A percentile compares a stretch with the other conserved stretches of the same genome.
phyloP scores from a whole-genome alignment of 805 yeast species.

The Torulaspora gathmanii region DNA sequence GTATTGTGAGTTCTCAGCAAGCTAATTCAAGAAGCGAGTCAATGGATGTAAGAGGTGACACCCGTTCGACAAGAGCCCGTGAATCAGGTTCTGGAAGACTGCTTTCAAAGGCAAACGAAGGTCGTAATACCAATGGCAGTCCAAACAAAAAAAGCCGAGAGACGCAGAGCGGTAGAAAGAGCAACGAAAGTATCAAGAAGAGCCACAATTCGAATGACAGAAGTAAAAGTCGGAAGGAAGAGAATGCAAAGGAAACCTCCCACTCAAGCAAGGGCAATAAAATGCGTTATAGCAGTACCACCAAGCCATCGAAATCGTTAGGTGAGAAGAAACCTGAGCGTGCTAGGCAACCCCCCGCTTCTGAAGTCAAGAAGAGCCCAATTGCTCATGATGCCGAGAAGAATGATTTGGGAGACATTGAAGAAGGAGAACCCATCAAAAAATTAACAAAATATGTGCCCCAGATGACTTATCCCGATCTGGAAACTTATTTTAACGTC shows the following conservation, averaged over 20 bases:
- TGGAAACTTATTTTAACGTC: conserved; percentile 51
- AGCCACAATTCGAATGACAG: background rate
- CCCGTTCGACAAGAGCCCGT: background rate
- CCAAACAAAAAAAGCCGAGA: background rate
- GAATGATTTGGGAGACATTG: conserved; percentile 13
- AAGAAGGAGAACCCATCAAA: conserved; percentile 34
- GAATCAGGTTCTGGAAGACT: background rate
- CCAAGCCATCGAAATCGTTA: too few relatives aligned
- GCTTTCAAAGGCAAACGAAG: background rate
- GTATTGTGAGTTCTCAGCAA: background rate
- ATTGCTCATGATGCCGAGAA: background rate
- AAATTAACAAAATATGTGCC: conserved; percentile 40
- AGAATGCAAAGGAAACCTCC: background rate
- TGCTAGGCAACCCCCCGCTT: too few relatives aligned
- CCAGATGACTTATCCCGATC: conserved; percentile 44
- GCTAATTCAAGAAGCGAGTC: too few relatives aligned
- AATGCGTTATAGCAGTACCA: too few relatives aligned
- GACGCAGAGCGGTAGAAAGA: background rate
- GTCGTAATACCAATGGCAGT: background rate
- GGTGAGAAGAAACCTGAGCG: too few relatives aligned
- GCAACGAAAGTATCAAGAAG: background rate
- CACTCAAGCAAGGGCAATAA: too few relatives aligned
- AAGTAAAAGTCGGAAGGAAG: background rate
- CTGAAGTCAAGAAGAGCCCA: background rate
- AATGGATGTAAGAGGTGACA: too few relatives aligned